A percentile compares a stretch with the other conserved stretches of the same genome.
Conservation (phyloP, 1,139 yeast species). For the Candida tropicalis region DNA sequence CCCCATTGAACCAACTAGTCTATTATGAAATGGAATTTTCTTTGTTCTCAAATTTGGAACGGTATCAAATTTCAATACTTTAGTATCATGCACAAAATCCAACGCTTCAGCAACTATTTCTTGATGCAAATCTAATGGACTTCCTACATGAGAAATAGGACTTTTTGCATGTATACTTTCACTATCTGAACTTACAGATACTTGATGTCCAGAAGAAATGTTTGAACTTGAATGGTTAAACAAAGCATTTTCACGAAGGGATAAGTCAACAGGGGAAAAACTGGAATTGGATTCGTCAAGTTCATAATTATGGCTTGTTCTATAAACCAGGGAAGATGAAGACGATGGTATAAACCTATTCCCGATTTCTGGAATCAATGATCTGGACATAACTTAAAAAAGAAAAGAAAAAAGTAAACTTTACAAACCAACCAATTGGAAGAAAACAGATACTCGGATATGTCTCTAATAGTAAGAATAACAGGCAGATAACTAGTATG, state of each 20-base stretch:
- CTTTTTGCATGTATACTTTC: neutral
- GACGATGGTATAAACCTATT: constrained; percentile 25
- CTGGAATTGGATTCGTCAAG: constrained; percentile 6
- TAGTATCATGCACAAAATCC: constrained; percentile 35
- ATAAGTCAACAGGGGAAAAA: constrained; percentile 12
- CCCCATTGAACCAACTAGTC: neutral
- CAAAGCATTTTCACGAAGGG: constrained; percentile 18
- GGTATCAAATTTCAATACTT: constrained; percentile 34
- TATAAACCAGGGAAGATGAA: constrained; percentile 24
- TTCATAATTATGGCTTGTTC: constrained; percentile 9
- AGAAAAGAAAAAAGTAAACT: neutral
- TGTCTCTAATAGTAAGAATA: neutral
- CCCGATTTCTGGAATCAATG: constrained; percentile 16
- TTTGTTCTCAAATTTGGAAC: constrained; percentile 1
- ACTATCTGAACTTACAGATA: constrained; percentile 1
- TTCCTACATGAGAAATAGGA: constrained; percentile 1
- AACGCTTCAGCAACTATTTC: constrained; percentile 50
- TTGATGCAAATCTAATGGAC: constrained; percentile 14
- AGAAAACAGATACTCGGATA: neutral
- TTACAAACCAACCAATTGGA: neutral
- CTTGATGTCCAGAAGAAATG: constrained; percentile 6
- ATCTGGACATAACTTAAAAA: constrained; percentile 11
- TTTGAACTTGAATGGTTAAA: constrained; percentile 13
- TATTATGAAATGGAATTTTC: neutral
- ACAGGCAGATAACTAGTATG: neutral